These are phyloP conservation scores for Vanrija sp. DNA, from an alignment of 1,284 basidiomycete species.

Conservation along the genomic window DNA sequence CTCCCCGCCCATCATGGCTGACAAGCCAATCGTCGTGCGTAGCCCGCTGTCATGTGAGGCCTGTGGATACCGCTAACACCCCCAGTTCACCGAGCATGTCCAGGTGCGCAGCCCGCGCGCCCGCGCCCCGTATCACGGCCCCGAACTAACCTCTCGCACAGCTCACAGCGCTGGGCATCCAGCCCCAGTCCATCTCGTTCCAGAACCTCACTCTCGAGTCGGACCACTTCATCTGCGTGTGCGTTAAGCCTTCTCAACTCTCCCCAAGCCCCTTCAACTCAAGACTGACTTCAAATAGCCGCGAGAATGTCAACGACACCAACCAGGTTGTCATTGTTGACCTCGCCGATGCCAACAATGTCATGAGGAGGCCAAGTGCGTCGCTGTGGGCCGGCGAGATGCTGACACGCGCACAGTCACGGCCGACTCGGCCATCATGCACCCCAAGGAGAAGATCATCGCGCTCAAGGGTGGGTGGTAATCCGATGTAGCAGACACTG, in stretches of 20 bases:
- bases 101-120: conserved; percentile 9
- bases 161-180: conserved; percentile 92
- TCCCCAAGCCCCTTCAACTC: neutral
- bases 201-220: conserved; percentile 94
- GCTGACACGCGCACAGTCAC: conserved; percentile 55
- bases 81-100: conserved; percentile 52
- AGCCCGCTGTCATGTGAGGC: neutral
- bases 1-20: conserved; percentile 34
- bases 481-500: neutral
- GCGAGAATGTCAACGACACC: conserved; percentile 58
- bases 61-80: conserved; percentile 1
- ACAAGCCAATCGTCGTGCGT: conserved; percentile 47
- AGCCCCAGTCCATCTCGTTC: conserved; percentile 95
- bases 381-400: neutral
- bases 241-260: conserved; percentile 34
- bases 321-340: conserved; percentile 98
- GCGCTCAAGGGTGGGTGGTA: conserved; percentile 75
- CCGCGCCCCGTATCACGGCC: neutral
- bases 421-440: conserved; percentile 98
- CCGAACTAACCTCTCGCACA: conserved; percentile 57
- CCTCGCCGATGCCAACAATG: conserved; percentile 91
- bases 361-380: conserved; percentile 81
- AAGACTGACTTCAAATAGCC: conserved; percentile 16
- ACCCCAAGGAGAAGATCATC: conserved; percentile 93
- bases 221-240: conserved; percentile 86